Conservation (phyloP, 2,329 filamentous ascomycete species). For the Trichoderma hamatum region DNA sequence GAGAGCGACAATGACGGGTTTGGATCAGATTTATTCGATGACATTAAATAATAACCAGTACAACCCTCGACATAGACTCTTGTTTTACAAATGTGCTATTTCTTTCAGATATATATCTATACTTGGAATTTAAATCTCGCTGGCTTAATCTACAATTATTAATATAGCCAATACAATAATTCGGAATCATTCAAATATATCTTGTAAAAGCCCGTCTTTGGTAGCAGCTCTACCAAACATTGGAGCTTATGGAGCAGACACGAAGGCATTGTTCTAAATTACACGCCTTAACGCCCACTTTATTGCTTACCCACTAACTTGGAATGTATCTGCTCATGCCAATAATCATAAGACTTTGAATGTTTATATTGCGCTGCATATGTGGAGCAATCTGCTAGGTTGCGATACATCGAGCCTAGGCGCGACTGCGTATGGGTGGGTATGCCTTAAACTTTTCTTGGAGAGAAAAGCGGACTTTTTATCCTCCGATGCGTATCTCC, state of each 20-base stretch:
- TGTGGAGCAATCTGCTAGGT: background rate
- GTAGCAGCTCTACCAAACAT: background rate
- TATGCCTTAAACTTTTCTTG: conserved; percentile 7
- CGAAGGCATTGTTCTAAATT: background rate
- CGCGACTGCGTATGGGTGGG: background rate
- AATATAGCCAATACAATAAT: background rate
- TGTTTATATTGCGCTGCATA: background rate
- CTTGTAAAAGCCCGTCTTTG: background rate
- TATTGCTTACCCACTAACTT: background rate
- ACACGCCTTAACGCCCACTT: background rate
- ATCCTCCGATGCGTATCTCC: conserved; percentile 12
- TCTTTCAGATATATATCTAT: conserved; percentile 1
- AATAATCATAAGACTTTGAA: background rate
- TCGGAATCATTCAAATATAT: background rate
- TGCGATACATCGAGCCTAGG: conserved; percentile 5
- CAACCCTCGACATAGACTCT: background rate
- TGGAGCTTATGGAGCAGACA: background rate
- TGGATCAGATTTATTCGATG: conserved; percentile 60
- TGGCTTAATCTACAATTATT: background rate
- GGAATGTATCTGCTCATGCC: background rate
- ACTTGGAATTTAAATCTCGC: background rate
- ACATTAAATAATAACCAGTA: conserved; percentile 52
- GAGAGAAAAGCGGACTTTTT: conserved; percentile 14
- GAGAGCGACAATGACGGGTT: conserved; percentile 53
- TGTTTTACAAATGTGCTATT: background rate